phyloP scores from a whole-genome alignment of 2,329 filamentous ascomycete genomes.

The Calonectria henricotiae region DNA sequence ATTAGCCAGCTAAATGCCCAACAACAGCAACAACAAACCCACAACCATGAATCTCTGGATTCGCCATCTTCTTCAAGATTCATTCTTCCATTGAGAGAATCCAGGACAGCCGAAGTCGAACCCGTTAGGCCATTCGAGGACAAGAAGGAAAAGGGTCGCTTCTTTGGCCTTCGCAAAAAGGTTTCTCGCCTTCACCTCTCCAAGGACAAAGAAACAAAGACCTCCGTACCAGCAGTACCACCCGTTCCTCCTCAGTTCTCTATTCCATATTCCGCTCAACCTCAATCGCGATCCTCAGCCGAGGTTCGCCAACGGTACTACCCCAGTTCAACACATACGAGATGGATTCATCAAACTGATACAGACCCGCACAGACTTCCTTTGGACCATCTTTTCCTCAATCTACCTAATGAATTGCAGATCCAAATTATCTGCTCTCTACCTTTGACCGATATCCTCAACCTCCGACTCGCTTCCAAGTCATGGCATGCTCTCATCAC shows the following conservation, averaged over 20 bases:
- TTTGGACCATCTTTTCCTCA: conserved; percentile 73
- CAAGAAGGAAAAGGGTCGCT: conserved; percentile 63
- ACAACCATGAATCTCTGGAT: conserved; percentile 42
- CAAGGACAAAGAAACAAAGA: conserved; percentile 50
- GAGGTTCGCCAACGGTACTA: conserved; percentile 58
- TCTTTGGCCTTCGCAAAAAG: conserved; percentile 62
- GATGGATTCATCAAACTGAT: conserved; percentile 44
- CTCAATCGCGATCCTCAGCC: conserved; percentile 45
- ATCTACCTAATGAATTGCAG: conserved; percentile 75
- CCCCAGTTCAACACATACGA: conserved; percentile 24
- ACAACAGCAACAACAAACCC: conserved; percentile 57
- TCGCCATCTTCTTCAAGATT: conserved; percentile 61
- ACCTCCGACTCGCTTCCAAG: conserved; percentile 72
- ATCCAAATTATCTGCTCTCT: conserved; percentile 75
- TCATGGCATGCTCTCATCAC: conserved; percentile 75
- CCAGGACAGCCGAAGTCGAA: conserved; percentile 56
- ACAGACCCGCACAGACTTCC: conserved; percentile 57
- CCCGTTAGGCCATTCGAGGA: conserved; percentile 53
- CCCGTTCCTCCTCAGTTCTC: conserved; percentile 25
- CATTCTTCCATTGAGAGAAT: conserved; percentile 67
- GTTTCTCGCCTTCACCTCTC: conserved; percentile 56
- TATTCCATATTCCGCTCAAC: conserved; percentile 9
- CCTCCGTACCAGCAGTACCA: conserved; percentile 35
- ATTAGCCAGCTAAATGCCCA: conserved; percentile 70
- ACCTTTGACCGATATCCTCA: conserved; percentile 74